Percentiles rank a stretch among this genome's conserved stretches.
Conservation (phyloP, 331 rosid genomes). For the Rhamnella rubrinervis region DNA sequence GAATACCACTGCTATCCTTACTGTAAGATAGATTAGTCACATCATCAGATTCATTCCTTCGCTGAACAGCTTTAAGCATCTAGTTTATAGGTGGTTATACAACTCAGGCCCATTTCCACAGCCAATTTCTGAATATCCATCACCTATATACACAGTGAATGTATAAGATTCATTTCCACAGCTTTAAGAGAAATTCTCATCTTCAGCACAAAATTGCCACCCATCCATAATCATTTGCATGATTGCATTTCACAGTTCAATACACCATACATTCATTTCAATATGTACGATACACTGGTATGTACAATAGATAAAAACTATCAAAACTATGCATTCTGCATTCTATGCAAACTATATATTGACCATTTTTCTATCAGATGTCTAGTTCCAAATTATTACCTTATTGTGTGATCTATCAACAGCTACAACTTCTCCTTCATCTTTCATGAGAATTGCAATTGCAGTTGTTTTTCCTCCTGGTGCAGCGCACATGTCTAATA, state of each 20-base stretch:
- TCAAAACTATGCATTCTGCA: too few relatives aligned
- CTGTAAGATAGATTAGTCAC: constrained; percentile 30
- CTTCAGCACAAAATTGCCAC: too few relatives aligned
- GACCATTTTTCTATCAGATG: too few relatives aligned
- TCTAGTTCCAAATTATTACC: constrained; percentile 42
- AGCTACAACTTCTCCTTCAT: constrained; percentile 89
- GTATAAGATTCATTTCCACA: background rate
- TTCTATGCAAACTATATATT: too few relatives aligned
- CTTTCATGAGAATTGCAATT: constrained; percentile 87
- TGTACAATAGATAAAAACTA: too few relatives aligned
- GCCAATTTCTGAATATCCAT: constrained; percentile 79
- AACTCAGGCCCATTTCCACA: constrained; percentile 84
- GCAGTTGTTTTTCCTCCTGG: constrained; percentile 99
- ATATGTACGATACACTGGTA: too few relatives aligned
- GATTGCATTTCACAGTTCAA: too few relatives aligned
- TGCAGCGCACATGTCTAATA: constrained; percentile 99
- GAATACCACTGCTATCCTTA: constrained; percentile 36
- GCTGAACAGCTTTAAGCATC: constrained; percentile 85
- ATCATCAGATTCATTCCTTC: constrained; percentile 35
- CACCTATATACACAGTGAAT: constrained; percentile 52
- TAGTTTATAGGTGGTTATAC: constrained; percentile 65
- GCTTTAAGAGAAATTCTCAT: too few relatives aligned
- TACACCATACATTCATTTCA: too few relatives aligned
- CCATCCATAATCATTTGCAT: too few relatives aligned
- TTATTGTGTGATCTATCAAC: constrained; percentile 94